Evolutionary conservation across 2,329 filamentous ascomycete genomes (phyloP).

Genomic region (Capronia epimyces): DNA sequence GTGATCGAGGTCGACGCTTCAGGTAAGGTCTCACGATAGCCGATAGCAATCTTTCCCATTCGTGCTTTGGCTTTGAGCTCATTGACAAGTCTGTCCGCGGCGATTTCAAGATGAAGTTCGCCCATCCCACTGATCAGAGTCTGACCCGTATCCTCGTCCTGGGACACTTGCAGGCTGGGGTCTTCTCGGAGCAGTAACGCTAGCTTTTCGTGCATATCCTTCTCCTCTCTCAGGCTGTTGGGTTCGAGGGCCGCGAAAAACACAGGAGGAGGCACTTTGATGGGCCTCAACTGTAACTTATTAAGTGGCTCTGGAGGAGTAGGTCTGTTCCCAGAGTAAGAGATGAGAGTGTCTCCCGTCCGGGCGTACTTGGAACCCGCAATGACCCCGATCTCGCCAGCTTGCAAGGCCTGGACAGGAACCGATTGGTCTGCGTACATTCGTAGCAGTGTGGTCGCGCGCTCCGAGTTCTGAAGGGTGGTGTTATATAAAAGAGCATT

Average conservation of each 20-base stretch:
- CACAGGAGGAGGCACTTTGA: slow-evolving; percentile 84
- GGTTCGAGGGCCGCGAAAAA: slow-evolving; percentile 94
- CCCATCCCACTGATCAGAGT: slow-evolving; percentile 95
- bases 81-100: slow-evolving; percentile 76
- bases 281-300: slow-evolving; percentile 75
- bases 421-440: slow-evolving; percentile 86
- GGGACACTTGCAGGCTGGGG: slow-evolving; percentile 76
- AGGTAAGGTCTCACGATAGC: slow-evolving; percentile 80
- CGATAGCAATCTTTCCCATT: slow-evolving; percentile 89
- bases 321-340: slow-evolving; percentile 60
- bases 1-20: slow-evolving; percentile 52
- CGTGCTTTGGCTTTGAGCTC: slow-evolving; percentile 80
- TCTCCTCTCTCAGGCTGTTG: slow-evolving; percentile 69
- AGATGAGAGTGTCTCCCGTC: slow-evolving; percentile 86
- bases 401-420: slow-evolving; percentile 71
- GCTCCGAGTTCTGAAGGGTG: slow-evolving; percentile 70
- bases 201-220: slow-evolving; percentile 69
- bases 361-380: slow-evolving; percentile 84
- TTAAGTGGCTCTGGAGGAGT: slow-evolving; percentile 64
- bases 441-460: slow-evolving; percentile 72
- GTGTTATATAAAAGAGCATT: slow-evolving; percentile 81
- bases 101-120: slow-evolving; percentile 89
- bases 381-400: slow-evolving; percentile 91
- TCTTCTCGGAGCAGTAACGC: slow-evolving; percentile 81
- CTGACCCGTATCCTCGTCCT: slow-evolving; percentile 85